Conservation (phyloP, 1,139 yeast genomes). For the Geotrichum fermentans region DNA sequence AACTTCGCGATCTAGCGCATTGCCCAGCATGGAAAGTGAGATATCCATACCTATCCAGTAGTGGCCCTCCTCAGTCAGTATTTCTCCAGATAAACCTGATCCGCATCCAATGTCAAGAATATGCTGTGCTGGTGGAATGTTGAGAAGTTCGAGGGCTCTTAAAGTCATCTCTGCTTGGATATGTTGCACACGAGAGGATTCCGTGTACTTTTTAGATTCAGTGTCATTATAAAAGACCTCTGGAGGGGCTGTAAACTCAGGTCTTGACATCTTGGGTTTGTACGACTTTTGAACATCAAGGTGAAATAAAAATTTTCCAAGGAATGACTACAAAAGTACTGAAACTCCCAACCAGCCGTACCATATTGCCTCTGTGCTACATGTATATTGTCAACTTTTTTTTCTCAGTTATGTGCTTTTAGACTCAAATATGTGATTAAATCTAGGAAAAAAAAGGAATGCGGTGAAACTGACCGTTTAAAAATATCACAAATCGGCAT, state of each 20-base stretch:
- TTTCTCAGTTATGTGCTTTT: too few species aligned
- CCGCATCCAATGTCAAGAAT: conserved; percentile 95
- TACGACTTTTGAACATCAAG: too few species aligned
- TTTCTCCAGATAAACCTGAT: conserved; percentile 93
- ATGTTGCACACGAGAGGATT: conserved; percentile 93
- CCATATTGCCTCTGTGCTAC: too few species aligned
- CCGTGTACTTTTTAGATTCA: conserved; percentile 85
- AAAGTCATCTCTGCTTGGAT: conserved; percentile 97
- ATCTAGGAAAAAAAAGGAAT: too few species aligned
- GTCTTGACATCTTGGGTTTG: conserved; percentile 69
- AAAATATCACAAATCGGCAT: too few species aligned
- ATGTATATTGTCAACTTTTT: too few species aligned
- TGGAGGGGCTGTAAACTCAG: conserved; percentile 96
- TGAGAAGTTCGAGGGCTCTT: conserved; percentile 81
- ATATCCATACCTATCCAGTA: conserved; percentile 97
- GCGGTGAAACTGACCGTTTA: too few species aligned
- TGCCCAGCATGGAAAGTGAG: conserved; percentile 91
- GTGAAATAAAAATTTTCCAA: not conserved
- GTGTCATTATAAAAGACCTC: conserved; percentile 89
- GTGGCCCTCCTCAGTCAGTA: conserved; percentile 88
- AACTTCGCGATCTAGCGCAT: conserved; percentile 84
- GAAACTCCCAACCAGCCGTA: conserved; percentile 2
- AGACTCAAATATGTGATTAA: too few species aligned
- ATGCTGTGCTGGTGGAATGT: conserved; percentile 62
- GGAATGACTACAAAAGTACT: conserved; percentile 3